Conservation (phyloP, 306 rosid species). For the Prunus salicina region DNA sequence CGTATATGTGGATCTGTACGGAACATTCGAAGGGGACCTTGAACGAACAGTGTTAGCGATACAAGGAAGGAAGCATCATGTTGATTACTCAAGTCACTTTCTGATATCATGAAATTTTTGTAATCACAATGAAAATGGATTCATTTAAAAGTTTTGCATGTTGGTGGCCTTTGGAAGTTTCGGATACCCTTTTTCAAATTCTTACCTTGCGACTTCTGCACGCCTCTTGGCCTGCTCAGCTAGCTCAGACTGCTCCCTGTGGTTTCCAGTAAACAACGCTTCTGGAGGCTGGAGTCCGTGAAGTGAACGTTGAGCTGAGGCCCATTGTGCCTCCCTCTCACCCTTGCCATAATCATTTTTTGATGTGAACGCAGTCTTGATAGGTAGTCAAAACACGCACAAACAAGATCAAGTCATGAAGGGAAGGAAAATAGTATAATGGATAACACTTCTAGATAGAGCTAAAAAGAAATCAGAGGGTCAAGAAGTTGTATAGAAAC, state of each 20-base stretch:
- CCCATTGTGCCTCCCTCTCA: conserved; percentile 90
- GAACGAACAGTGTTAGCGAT: neutral
- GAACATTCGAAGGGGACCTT: neutral
- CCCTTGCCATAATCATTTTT: conserved; percentile 75
- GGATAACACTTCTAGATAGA: neutral
- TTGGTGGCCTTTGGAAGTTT: no score
- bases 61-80: neutral
- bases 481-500: conserved; percentile 10
- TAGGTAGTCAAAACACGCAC: conserved; percentile 1
- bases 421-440: neutral
- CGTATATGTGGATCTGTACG: neutral
- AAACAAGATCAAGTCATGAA: neutral
- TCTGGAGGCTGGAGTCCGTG: conserved; percentile 56
- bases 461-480: neutral
- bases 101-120: no score
- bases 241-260: conserved; percentile 47
- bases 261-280: conserved; percentile 24
- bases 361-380: conserved; percentile 72
- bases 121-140: no score
- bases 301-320: conserved; percentile 61
- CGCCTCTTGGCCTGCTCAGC: conserved; percentile 85
- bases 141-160: no score
- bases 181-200: neutral
- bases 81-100: neutral
- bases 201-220: conserved; percentile 82